Base-by-base conservation (phyloP, 371 early-diverging fungal genomes). In the Saksenaea vasiformis region DNA sequence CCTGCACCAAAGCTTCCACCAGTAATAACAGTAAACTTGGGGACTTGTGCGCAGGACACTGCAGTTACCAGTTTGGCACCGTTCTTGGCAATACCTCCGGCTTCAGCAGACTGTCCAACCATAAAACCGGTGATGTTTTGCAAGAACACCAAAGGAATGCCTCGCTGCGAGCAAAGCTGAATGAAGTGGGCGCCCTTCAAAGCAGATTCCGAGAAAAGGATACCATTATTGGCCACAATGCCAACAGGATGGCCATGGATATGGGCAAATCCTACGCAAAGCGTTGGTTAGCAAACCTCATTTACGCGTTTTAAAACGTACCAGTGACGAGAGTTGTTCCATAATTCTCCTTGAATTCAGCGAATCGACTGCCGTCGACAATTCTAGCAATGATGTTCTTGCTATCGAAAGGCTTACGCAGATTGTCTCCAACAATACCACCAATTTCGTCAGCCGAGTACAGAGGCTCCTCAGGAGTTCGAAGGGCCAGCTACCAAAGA, bases 41-140 rank as follows among this genome's bases (percentile, higher is more conserved):
- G 98, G 17, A 98, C 98, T 58, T 90, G 85, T 36, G 97, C 95
- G 67, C 95, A 95, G 0, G 97, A 91, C 3, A 98, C 98, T 9
- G 98, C 97, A 9, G 94, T 96, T 3, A 98, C 98, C 78, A 98
- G 86, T 74, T 98, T 98, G 67, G 98, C 97, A 28, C 98, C 98
- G 71, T 98, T 95, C 82, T 97, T 97, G 58, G 98, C 98, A 78
- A 98, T 98, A 67, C 98, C 98, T 61, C 93, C 93, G 15, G 96
- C 96, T 80, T 98, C 98, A 35, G 98, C 98, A 17, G 91, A 88
- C 36, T 93, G 89, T 24, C 98, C 98, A 15, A 98, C 98, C 98
- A 98, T 98, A 80, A 91, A 91, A 5, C 91, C 91, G 0, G 91
- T 91, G 43, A 90, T 98, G 81, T 98, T 97, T 69, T 98, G 98